Percentiles rank a stretch among this genome's conserved stretches.
Conservation (phyloP, 73 alveolate species). For the Paramecium primaurelia region DNA sequence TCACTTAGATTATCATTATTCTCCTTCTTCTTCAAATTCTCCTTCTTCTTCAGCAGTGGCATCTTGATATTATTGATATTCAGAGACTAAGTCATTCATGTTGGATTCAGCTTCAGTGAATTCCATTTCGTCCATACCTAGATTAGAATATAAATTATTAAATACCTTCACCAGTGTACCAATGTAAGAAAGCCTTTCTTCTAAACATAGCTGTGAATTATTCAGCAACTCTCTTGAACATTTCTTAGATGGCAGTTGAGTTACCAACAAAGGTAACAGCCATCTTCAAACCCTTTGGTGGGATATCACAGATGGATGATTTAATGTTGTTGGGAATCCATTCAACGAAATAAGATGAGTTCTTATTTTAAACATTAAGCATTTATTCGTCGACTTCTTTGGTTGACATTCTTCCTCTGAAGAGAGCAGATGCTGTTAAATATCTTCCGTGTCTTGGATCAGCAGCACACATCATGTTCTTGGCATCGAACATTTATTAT, state of each 20-base stretch:
- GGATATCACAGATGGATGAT: slow-evolving; percentile 96
- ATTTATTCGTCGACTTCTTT: slow-evolving; percentile 97
- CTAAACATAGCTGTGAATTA: slow-evolving; percentile 98
- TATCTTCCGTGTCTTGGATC: slow-evolving; percentile 99
- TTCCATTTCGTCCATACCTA: slow-evolving; percentile 91
- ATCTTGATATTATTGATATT: slow-evolving; percentile 94
- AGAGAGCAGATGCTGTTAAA: slow-evolving; percentile 97
- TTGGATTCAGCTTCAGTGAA: slow-evolving; percentile 96
- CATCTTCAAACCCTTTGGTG: slow-evolving; percentile 99
- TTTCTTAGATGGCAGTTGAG: slow-evolving; percentile 97
- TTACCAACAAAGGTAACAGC: slow-evolving; percentile 97
- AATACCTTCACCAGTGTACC: slow-evolving; percentile 95
- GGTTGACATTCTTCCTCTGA: slow-evolving; percentile 99
- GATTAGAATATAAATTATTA: not conserved
- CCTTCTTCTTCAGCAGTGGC: slow-evolving; percentile 96
- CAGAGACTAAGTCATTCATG: slow-evolving; percentile 97
- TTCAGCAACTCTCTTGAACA: slow-evolving; percentile 98
- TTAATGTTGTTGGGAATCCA: slow-evolving; percentile 96
- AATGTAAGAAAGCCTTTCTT: slow-evolving; percentile 97
- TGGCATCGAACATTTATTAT: slow-evolving; percentile 98
- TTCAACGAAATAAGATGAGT: slow-evolving; percentile 96
- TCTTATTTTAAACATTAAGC: slow-evolving; percentile 95
- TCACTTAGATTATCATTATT: slow-evolving; percentile 17
- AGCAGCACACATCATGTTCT: slow-evolving; percentile 99
- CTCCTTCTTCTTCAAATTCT: slow-evolving; percentile 65